A percentile compares a stretch with the other conserved stretches of the same genome.
Evolutionary conservation across 768 basidiomycete genomes (phyloP).

Genomic region (Psilocybe azurescens): DNA sequence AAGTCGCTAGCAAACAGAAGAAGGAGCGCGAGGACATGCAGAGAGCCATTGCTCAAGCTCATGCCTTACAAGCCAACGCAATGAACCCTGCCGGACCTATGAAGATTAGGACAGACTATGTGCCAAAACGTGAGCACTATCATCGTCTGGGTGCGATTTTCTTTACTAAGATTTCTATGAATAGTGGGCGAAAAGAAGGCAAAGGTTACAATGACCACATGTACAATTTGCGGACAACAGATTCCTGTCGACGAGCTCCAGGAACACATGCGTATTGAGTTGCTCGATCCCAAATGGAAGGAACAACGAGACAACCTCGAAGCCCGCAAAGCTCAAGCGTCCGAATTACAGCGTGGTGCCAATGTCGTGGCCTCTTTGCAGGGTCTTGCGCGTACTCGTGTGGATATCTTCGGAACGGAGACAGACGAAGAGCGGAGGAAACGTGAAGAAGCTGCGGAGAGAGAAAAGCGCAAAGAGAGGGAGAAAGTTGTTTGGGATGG

Average conservation of each 20-base stretch:
- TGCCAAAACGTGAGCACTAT: constrained; percentile 77
- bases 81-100: constrained; percentile 78
- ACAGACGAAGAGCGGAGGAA: constrained; percentile 90
- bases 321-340: constrained; percentile 87
- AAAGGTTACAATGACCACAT: constrained; percentile 81
- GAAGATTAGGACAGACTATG: constrained; percentile 96
- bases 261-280: constrained; percentile 98
- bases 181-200: constrained; percentile 70
- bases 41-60: constrained; percentile 76
- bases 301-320: constrained; percentile 91
- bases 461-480: constrained; percentile 80
- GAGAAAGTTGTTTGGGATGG: constrained; percentile 99
- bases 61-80: constrained; percentile 80
- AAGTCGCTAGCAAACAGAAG: constrained; percentile 62
- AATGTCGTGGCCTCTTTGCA: constrained; percentile 94
- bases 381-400: constrained; percentile 92
- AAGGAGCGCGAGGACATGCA: constrained; percentile 75
- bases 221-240: constrained; percentile 94
- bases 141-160: constrained; percentile 4
- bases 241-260: constrained; percentile 95
- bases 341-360: constrained; percentile 87
- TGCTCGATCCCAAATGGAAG: constrained; percentile 98
- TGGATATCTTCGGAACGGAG: constrained; percentile 96
- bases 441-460: constrained; percentile 86
- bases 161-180: constrained; percentile 14